Base-by-base conservation (phyloP, 208 protist genomes). In the Strigomonas culicis region DNA sequence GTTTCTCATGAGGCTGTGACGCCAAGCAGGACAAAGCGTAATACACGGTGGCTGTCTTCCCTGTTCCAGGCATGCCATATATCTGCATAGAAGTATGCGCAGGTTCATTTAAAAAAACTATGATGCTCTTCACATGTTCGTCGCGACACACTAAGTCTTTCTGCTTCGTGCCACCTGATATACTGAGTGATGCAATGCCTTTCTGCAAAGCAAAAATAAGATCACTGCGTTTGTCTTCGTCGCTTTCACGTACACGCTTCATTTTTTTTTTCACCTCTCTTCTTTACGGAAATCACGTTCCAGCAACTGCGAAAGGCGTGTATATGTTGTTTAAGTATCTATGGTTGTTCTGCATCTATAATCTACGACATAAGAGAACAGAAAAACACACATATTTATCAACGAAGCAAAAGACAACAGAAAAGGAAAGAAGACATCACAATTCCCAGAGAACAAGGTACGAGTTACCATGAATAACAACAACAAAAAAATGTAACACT, bases 41-140 rank as follows among this genome's bases (percentile, higher is more conserved):
- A 50, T 93, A 82, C 0, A 96, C 82, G 8, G 87, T 90, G 0
- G 87, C 86, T 7, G 90, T 94, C 63, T 96, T 96, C 22, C 90
- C 90, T 4, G 90, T 96, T 24, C 90, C 90, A 22, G 90, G 90
- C 90, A 96, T 96, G 11, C 90, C 90, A 61, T 92, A 96, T 52
- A 95, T 74, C 49, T 95, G 90, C 75, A 95, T 88, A 0, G 88
- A 90, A 75, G 86, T 77, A 52, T 91, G 74, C 31, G 83, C 80
- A 31, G 56, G 63, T 32, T 88, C 84, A 34, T 71, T 70, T 0
- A 95, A 61, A 68, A 95, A 95, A 34, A 79, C 72, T 25, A 77
- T 36, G 22, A 95, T 90, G 15, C 70, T 63, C 25, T 77, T 78
- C 2, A 79, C 78, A 51, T 95, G 84, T 11, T 70, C 76, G 49